Conservation (phyloP, 176 grass and related monocot species). For the Tillandsia leiboldiana region DNA sequence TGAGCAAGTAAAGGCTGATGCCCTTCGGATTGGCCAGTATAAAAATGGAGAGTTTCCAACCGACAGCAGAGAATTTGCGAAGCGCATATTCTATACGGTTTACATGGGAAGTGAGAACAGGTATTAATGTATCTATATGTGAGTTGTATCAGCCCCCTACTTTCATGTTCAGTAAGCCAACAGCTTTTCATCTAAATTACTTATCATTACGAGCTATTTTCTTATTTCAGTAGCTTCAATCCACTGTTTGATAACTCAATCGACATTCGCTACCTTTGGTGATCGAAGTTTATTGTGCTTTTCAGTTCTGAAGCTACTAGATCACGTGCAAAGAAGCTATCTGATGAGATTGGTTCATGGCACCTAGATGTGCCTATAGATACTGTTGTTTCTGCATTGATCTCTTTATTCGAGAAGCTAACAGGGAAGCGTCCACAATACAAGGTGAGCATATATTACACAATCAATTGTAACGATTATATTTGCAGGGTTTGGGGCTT, state of each 20-base stretch:
- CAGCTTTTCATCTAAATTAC: not conserved
- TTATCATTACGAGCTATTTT: not conserved
- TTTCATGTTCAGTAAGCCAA: not conserved
- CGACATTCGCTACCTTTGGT: not conserved
- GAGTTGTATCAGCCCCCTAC: not conserved
- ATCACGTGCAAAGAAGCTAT: conserved; percentile 76
- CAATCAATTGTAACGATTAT: not conserved
- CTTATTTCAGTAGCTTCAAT: no score
- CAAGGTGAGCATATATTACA: conserved; percentile 36
- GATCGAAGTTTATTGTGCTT: conserved; percentile 3
- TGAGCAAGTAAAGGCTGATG: conserved; percentile 85
- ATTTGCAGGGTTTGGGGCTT: not conserved
- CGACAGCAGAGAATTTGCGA: conserved; percentile 66
- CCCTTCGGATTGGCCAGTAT: conserved; percentile 77
- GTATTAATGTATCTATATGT: conserved; percentile 14
- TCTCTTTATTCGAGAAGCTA: conserved; percentile 78
- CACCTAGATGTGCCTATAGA: conserved; percentile 82
- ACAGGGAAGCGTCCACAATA: conserved; percentile 63
- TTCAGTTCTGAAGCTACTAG: conserved; percentile 78
- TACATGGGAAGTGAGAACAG: conserved; percentile 98
- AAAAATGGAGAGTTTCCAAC: conserved; percentile 72
- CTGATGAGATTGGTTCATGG: conserved; percentile 80
- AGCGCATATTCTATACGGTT: conserved; percentile 84
- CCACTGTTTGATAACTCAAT: no score
- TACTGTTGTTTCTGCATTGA: conserved; percentile 69